phyloP scores from a whole-genome alignment of 2,329 filamentous ascomycete species.

The Pyricularia pennisetigena region DNA sequence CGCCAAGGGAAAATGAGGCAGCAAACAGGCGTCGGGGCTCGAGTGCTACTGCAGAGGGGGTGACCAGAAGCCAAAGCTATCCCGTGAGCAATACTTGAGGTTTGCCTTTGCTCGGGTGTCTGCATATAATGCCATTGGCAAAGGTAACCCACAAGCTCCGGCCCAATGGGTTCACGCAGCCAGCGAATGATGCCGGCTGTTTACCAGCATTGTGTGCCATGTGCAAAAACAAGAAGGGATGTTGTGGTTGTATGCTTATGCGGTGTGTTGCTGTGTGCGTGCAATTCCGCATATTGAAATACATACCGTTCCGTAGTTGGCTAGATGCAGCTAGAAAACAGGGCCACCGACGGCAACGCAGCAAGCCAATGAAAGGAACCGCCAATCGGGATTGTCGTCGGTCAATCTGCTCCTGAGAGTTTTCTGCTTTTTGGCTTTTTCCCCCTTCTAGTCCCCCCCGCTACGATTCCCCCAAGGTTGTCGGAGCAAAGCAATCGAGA shows the following conservation, averaged over 20 bases:
- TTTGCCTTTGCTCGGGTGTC: background rate
- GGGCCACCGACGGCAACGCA: slow-evolving; percentile 1
- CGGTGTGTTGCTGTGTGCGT: background rate
- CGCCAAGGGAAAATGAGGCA: background rate
- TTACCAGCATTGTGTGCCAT: background rate
- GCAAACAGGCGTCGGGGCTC: background rate
- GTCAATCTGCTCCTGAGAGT: background rate
- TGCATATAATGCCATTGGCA: background rate
- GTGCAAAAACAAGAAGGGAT: background rate
- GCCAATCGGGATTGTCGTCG: slow-evolving; percentile 1
- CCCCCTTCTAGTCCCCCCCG: background rate
- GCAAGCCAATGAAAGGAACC: slow-evolving; percentile 1
- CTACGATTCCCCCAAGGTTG: background rate
- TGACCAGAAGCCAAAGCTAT: background rate
- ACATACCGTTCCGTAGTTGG: background rate
- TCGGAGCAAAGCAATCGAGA: background rate
- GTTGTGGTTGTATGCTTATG: background rate
- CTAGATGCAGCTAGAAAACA: background rate
- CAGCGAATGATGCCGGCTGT: background rate
- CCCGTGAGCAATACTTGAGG: background rate
- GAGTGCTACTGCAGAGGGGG: background rate
- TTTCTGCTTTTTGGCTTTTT: background rate
- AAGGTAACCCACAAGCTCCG: background rate
- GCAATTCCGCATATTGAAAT: background rate
- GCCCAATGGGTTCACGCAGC: background rate